These are phyloP conservation scores for Emericellopsis atlantica DNA, from an alignment of 2,329 filamentous ascomycete species.

Conservation along the genomic window DNA sequence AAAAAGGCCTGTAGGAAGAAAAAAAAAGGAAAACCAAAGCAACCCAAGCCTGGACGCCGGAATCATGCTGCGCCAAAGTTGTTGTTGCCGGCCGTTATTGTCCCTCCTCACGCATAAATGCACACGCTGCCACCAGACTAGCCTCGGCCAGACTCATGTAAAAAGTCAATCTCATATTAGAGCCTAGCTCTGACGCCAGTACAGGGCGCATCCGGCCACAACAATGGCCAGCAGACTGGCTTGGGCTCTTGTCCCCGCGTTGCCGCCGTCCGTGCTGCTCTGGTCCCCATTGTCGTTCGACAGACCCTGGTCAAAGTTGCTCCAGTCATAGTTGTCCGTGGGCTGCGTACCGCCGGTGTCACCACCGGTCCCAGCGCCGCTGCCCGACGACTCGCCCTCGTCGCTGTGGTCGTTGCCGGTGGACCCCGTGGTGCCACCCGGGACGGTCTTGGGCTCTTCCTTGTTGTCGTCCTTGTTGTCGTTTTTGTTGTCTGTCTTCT, in stretches of 20 bases:
- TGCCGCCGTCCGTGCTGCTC: conserved; percentile 17
- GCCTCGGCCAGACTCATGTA: not conserved
- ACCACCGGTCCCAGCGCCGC: conserved; percentile 8
- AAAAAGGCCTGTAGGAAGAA: no score
- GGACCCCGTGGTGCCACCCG: conserved; percentile 13
- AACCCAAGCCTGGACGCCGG: not conserved
- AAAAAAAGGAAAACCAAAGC: not conserved
- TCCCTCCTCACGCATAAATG: not conserved
- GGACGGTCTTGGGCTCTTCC: conserved; percentile 9
- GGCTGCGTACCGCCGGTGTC: conserved; percentile 5
- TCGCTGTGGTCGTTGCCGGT: conserved; percentile 12
- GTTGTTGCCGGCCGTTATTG: no score
- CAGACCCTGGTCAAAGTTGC: conserved; percentile 28
- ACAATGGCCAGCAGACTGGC: conserved; percentile 23
- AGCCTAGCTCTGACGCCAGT: conserved; percentile 14
- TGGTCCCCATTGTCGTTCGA: conserved; percentile 9
- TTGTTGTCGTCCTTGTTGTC: conserved; percentile 4
- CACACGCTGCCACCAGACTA: not conserved
- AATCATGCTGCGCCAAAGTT: no score
- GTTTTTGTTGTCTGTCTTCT: conserved; percentile 7
- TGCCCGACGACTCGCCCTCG: conserved; percentile 9
- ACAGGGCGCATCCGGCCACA: conserved; percentile 20
- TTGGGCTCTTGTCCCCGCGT: conserved; percentile 15
- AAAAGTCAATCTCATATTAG: not conserved
- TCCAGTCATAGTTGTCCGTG: conserved; percentile 17